A percentile compares a stretch with the other conserved stretches of the same genome.
Evolutionary conservation across 768 basidiomycete species (phyloP).

Genomic region (Leccinum broughii): DNA sequence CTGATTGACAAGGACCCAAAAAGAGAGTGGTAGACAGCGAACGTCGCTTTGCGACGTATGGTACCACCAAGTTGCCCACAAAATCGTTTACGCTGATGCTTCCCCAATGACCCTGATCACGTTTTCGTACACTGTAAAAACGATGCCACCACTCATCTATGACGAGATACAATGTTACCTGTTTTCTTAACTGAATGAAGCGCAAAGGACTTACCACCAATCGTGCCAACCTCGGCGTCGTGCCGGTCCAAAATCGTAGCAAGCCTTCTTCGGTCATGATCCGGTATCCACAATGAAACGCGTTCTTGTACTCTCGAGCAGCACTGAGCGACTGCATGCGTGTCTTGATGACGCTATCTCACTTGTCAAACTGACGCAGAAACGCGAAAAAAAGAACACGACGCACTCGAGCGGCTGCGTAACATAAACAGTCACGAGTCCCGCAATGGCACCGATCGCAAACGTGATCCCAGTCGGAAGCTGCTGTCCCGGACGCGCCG

Average conservation of each 20-base stretch:
- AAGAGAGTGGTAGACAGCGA: neutral
- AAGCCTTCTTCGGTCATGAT: constrained; percentile 94
- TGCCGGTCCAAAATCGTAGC: constrained; percentile 93
- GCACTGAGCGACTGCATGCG: constrained; percentile 95
- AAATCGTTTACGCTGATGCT: constrained; percentile 2
- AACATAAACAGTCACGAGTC: constrained; percentile 91
- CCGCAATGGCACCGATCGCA: constrained; percentile 90
- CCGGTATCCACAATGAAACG: constrained; percentile 93
- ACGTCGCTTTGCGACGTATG: neutral
- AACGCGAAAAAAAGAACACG: neutral
- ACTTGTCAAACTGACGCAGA: neutral
- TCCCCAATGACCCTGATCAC: constrained; percentile 56
- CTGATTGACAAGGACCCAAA: constrained; percentile 12
- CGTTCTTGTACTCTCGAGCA: constrained; percentile 80
- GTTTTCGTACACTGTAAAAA: constrained; percentile 90
- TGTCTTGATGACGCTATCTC: constrained; percentile 87
- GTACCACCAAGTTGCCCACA: neutral
- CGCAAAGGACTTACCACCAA: constrained; percentile 62
- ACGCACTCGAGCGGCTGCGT: constrained; percentile 83
- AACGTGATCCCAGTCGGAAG: constrained; percentile 90
- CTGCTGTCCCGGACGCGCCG: constrained; percentile 76
- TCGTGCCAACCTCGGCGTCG: constrained; percentile 84
- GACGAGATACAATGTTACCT: neutral
- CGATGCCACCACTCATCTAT: constrained; percentile 89
- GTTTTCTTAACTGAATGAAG: neutral